Evolutionary conservation across 176 grass and related monocot genomes (phyloP).

Genomic region (Olyra latifolia): DNA sequence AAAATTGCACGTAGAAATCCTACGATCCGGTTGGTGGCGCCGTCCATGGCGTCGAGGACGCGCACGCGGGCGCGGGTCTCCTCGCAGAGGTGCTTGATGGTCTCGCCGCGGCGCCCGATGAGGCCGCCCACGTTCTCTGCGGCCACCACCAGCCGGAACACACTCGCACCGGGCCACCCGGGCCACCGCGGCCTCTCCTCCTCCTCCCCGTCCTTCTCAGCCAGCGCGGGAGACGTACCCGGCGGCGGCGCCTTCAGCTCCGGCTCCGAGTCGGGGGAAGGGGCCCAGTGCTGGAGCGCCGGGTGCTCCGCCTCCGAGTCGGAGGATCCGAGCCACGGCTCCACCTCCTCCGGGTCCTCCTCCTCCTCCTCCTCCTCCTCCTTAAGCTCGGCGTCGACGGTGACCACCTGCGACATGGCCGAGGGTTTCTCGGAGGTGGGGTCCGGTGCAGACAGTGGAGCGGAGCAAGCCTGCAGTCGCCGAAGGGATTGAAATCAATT

Average conservation of each 20-base stretch:
- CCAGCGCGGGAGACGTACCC: no score
- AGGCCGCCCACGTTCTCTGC: conserved; percentile 61
- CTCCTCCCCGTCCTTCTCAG: neutral
- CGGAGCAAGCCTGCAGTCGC: no score
- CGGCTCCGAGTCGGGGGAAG: neutral
- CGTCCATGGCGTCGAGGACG: conserved; percentile 47
- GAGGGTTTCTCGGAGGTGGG: conserved; percentile 19
- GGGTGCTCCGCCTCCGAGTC: conserved; percentile 15
- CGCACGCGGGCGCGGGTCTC: conserved; percentile 70
- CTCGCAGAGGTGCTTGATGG: conserved; percentile 65
- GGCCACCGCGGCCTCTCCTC: conserved; percentile 50
- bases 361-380: conserved; percentile 23
- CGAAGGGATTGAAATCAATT: no score
- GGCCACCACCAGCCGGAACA: conserved; percentile 71
- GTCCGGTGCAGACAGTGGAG: no score
- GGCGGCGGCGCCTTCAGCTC: neutral
- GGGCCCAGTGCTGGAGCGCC: neutral
- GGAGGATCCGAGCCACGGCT: neutral
- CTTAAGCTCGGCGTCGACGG: neutral
- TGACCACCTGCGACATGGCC: conserved; percentile 9
- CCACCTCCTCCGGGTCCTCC: conserved; percentile 39
- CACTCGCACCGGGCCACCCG: conserved; percentile 62
- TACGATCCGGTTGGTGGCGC: conserved; percentile 48
- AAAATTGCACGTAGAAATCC: conserved; percentile 1
- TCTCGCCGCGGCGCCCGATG: conserved; percentile 69